These are phyloP conservation scores for Alopecurus myosuroides DNA, from an alignment of 176 grass and related monocot species.

Conservation along the genomic window DNA sequence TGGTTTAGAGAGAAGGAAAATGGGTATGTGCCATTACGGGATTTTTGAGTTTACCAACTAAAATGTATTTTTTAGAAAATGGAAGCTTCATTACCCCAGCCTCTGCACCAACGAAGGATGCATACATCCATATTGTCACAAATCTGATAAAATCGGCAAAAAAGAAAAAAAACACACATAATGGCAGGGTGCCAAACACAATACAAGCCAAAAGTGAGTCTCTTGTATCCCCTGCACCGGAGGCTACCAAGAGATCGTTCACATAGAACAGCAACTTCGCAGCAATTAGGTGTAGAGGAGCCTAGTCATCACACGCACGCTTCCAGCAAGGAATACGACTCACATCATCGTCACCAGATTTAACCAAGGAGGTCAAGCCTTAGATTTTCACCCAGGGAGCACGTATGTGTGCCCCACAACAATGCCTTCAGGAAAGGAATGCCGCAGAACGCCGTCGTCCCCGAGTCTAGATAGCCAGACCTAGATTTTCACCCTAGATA, in stretches of 20 bases:
- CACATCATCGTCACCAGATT: neutral
- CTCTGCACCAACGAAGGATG: neutral
- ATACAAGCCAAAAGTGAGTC: neutral
- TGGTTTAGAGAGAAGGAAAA: conserved; percentile 87
- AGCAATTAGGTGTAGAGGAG: neutral
- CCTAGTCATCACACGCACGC: neutral
- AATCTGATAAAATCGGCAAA: neutral
- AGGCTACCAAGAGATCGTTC: neutral
- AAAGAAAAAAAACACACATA: neutral
- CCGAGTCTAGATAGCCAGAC: no score
- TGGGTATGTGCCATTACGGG: conserved; percentile 42
- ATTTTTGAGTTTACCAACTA: conserved; percentile 3
- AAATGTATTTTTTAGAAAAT: neutral
- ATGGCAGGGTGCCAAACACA: neutral
- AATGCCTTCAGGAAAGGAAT: no score
- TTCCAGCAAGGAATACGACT: neutral
- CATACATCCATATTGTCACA: neutral
- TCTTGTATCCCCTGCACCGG: neutral
- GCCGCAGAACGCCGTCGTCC: no score
- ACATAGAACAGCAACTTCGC: neutral
- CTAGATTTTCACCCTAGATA: no score
- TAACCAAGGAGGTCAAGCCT: neutral
- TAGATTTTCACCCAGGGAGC: neutral
- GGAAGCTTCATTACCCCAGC: neutral
- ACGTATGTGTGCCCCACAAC: neutral